Evolutionary conservation across 805 yeast species (phyloP), one percentile per base, ranked within the genome.

Genomic region (Saccharomycopsis fodiens): DNA sequence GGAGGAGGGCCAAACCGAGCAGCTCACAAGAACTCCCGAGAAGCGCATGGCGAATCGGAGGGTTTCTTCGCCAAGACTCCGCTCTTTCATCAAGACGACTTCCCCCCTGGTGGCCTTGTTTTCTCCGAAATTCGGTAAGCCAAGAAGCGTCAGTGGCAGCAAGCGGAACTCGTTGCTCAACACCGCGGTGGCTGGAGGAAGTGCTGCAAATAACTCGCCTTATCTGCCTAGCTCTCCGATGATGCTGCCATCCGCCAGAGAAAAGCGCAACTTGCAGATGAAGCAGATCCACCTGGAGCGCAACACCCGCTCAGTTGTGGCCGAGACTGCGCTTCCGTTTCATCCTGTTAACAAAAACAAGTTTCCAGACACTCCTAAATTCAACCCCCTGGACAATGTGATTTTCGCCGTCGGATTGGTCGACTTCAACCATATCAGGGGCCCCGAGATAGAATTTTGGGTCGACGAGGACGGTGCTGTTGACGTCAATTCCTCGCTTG

Each of bases 371-470:
- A 46, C 43, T n/a, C 41, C 45, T 13, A 47, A 47, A 25, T 38
- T 41, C 20, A 45, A 50, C 35, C 48, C 51, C 8, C 5, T 34
- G 5, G 47, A 51, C 27, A 53, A 59, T 40, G 59, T 79, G 54
- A 74, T 91, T 2, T 80, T 85, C 60, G 96, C 96, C 10, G 75
- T 89, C 2, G 82, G 95, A 53, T 74, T 93, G 12, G 95, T 89
- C 17, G 95, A 94, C 54, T 91, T 91, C 69, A 95, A 91, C 59
- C 97, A 93, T 57, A 60, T 75, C 61, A 69, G 95, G 48, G 98
- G 98, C 1, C 97, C 98, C 0, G 97, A 93, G 60, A 78, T 93
- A 20, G 97, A 91, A 62, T 88, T 85, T 64, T 85, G 96, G 87
- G 71, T 81, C 17, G 78, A 79, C 2, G 45, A 59, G 21, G 44